Conservation (phyloP, 441 rosid species). For the Aleurites moluccanus region DNA sequence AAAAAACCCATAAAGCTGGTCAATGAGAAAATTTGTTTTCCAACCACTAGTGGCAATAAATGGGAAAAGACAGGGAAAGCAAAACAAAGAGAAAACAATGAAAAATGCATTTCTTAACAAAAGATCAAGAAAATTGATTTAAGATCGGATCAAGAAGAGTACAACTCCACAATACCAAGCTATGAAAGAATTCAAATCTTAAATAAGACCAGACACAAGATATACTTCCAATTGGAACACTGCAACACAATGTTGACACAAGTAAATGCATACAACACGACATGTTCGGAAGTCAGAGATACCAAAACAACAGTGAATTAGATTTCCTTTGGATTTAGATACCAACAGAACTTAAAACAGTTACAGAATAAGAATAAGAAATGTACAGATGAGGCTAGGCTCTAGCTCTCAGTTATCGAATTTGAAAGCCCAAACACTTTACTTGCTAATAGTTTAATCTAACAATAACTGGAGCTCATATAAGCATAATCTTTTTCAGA, state of each 20-base stretch:
- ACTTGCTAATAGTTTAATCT: not conserved
- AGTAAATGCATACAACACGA: not conserved
- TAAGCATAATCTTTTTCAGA: not conserved
- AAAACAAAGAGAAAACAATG: not conserved
- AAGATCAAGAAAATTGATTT: not conserved
- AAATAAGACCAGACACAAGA: not conserved
- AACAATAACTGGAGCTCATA: not conserved
- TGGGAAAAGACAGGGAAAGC: not conserved
- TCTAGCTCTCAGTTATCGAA: not conserved
- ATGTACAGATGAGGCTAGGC: not conserved
- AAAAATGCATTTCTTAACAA: not conserved
- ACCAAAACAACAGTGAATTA: not conserved
- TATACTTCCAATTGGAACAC: not conserved
- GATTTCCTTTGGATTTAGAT: not conserved
- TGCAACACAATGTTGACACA: not conserved
- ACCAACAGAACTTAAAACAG: not conserved
- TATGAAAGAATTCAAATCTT: not conserved
- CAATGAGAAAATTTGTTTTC: not conserved
- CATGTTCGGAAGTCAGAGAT: not conserved
- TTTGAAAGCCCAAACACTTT: not conserved
- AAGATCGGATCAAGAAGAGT: not conserved
- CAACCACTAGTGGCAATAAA: not conserved
- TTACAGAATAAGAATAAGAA: not conserved
- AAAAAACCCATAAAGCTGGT: constrained; percentile 9
- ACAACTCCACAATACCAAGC: not conserved